A percentile compares a stretch with the other conserved stretches of the same genome.
These are phyloP conservation scores for Thamnidium elegans DNA, from an alignment of 192 early-diverging fungal genomes.

Conservation along the genomic window DNA sequence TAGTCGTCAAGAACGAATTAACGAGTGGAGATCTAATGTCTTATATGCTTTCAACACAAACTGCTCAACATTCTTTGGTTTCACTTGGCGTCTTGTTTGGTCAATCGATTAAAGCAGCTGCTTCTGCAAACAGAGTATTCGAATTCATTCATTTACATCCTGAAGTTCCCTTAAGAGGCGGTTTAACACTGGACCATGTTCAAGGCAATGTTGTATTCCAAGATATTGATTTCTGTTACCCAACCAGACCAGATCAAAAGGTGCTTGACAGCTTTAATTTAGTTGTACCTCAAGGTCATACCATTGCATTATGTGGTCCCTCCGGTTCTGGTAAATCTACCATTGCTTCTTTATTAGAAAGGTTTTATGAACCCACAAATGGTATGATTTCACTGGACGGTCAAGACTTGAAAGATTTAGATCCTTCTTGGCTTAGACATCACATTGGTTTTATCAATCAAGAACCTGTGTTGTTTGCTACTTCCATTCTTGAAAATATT, in stretches of 20 bases:
- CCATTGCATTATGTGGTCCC: conserved; percentile 87
- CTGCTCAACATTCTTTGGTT: conserved; percentile 57
- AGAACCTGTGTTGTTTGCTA: conserved; percentile 80
- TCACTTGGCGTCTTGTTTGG: conserved; percentile 59
- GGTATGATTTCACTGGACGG: conserved; percentile 70
- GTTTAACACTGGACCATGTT: conserved; percentile 29
- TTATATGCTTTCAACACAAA: conserved; percentile 58
- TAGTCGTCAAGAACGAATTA: conserved; percentile 53
- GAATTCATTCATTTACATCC: conserved; percentile 49
- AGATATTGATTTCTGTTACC: conserved; percentile 81
- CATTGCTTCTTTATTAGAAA: conserved; percentile 66
- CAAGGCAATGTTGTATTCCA: conserved; percentile 66
- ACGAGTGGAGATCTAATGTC: conserved; percentile 58
- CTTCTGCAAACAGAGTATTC: conserved; percentile 51
- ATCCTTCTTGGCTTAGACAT: conserved; percentile 60
- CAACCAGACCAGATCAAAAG: conserved; percentile 72
- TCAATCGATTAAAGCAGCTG: conserved; percentile 55
- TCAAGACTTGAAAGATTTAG: conserved; percentile 51
- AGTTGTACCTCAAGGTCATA: conserved; percentile 66
- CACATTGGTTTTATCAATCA: conserved; percentile 75
- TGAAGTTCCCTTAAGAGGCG: conserved; percentile 39
- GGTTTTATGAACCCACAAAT: conserved; percentile 68
- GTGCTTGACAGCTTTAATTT: conserved; percentile 75
- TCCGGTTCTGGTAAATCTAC: conserved; percentile 81
- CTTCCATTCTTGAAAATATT: conserved; percentile 73